phyloP scores from a whole-genome alignment of 345 rosid genomes.

The Populus alba region DNA sequence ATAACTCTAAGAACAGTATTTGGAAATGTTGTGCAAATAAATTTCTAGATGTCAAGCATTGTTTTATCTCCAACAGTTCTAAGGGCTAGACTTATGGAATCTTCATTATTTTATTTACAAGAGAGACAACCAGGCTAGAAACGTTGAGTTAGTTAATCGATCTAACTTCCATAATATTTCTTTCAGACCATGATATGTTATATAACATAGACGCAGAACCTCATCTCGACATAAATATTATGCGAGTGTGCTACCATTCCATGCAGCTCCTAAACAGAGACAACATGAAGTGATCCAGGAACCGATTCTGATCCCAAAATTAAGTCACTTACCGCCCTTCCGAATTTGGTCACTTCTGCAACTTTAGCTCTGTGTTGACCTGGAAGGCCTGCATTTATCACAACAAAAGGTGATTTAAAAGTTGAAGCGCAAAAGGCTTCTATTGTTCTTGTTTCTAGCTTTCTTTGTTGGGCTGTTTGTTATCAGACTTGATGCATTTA shows the following conservation, averaged over 20 bases:
- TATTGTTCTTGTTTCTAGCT: no score
- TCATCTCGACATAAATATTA: no score
- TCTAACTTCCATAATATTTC: not conserved
- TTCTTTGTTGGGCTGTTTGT: no score
- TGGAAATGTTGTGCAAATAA: not conserved
- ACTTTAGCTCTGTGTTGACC: conserved; percentile 22
- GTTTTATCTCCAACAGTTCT: not conserved
- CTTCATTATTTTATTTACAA: not conserved
- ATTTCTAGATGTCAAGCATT: not conserved
- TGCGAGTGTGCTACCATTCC: no score
- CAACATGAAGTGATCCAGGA: not conserved
- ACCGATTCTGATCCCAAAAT: not conserved
- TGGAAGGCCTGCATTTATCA: conserved; percentile 22
- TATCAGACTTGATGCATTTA: no score
- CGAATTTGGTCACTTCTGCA: conserved; percentile 26
- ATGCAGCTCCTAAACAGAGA: not conserved
- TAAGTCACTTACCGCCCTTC: conserved; percentile 24
- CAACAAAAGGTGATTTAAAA: not conserved
- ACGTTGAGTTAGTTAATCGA: not conserved
- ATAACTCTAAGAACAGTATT: not conserved
- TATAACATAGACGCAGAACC: not conserved
- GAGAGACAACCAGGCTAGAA: not conserved
- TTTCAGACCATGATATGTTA: not conserved
- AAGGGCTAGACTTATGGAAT: not conserved
- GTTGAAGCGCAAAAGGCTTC: not conserved